Percentiles rank a stretch among this genome's conserved stretches.
These are phyloP conservation scores for Nakataea oryzae DNA, from an alignment of 2,329 filamentous ascomycete genomes.

Conservation along the genomic window DNA sequence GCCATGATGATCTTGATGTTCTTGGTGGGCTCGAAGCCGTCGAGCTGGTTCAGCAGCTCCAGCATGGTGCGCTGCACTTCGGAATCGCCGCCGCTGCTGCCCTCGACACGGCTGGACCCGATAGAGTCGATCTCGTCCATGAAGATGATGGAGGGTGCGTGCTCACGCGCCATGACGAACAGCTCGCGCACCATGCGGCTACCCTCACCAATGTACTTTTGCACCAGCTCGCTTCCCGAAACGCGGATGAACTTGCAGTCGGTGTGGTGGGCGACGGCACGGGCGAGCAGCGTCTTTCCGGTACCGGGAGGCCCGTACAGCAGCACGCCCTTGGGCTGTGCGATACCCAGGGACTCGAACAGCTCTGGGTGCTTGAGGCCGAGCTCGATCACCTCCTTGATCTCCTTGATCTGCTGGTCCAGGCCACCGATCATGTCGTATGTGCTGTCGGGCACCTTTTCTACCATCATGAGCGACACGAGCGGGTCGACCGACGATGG, in stretches of 20 bases:
- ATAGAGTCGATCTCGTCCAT: slow-evolving; percentile 99
- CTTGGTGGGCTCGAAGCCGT: slow-evolving; percentile 97
- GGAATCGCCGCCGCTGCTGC: slow-evolving; percentile 88
- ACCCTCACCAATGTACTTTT: slow-evolving; percentile 98
- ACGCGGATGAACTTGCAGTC: slow-evolving; percentile 99
- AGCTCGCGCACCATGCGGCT: slow-evolving; percentile 97
- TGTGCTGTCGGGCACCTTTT: slow-evolving; percentile 98
- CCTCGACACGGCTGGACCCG: slow-evolving; percentile 92
- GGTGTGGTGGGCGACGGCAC: slow-evolving; percentile 95
- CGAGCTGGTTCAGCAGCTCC: slow-evolving; percentile 94
- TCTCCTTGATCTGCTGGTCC: slow-evolving; percentile 99
- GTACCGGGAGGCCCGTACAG: slow-evolving; percentile 95
- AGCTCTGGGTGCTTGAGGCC: slow-evolving; percentile 97
- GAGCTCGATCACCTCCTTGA: slow-evolving; percentile 99
- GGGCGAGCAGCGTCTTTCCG: slow-evolving; percentile 88
- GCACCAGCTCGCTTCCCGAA: slow-evolving; percentile 88
- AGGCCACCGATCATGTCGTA: slow-evolving; percentile 99
- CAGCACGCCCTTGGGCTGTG: slow-evolving; percentile 93
- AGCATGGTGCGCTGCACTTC: slow-evolving; percentile 99
- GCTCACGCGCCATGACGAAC: slow-evolving; percentile 98
- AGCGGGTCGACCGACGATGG: slow-evolving; percentile 96
- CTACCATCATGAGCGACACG: slow-evolving; percentile 99
- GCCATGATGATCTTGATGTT: slow-evolving; percentile 99
- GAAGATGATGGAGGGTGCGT: slow-evolving; percentile 98
- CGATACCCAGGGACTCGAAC: slow-evolving; percentile 97